These are phyloP conservation scores for Rossbeevera mucosa DNA, from an alignment of 768 basidiomycete genomes.

Conservation along the genomic window DNA sequence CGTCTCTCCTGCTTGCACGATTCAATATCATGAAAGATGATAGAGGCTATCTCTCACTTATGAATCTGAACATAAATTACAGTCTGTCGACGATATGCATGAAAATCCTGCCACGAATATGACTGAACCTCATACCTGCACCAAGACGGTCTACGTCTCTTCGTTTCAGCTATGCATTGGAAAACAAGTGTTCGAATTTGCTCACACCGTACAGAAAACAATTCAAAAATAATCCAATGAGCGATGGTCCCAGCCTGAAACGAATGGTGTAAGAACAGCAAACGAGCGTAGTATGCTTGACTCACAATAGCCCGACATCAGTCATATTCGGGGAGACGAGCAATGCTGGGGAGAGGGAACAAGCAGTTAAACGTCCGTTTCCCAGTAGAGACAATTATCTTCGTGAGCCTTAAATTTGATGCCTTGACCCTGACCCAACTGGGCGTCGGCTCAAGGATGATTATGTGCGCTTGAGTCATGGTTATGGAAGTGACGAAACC, in stretches of 20 bases:
- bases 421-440: not conserved
- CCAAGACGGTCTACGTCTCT: not conserved
- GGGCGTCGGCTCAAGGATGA: not conserved
- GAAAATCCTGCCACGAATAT: not conserved
- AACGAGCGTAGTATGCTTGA: not conserved
- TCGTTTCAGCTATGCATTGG: not conserved
- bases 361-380: not conserved
- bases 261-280: not conserved
- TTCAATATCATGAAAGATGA: not conserved
- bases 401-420: not conserved
- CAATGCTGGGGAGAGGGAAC: not conserved
- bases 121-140: not conserved
- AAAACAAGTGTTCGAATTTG: not conserved
- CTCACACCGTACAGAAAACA: not conserved
- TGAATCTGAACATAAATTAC: constrained; percentile 25
- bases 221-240: not conserved
- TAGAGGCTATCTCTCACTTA: constrained; percentile 22
- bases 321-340: not conserved
- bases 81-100: not conserved
- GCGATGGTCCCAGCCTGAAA: not conserved
- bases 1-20: constrained; percentile 33
- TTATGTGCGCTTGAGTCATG: not conserved
- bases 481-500: not conserved
- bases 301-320: not conserved
- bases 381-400: not conserved